phyloP scores from a whole-genome alignment of 2,329 filamentous ascomycete species.

The Chalaropsis ovoidea region DNA sequence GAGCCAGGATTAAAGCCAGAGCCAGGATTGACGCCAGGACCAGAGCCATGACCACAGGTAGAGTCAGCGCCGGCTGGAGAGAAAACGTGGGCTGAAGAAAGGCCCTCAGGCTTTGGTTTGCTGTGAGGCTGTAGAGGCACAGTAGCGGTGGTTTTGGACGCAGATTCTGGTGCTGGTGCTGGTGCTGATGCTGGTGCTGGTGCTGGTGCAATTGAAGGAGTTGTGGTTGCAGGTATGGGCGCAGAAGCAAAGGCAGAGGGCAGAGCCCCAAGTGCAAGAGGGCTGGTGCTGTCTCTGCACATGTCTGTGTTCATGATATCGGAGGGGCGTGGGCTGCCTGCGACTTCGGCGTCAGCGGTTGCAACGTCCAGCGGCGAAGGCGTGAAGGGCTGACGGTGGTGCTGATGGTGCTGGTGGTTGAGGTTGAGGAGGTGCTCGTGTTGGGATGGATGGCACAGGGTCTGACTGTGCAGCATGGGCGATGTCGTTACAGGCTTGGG shows the following conservation, averaged over 20 bases:
- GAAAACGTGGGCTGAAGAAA: constrained; percentile 22
- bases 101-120: constrained; percentile 9
- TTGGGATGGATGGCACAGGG: background rate
- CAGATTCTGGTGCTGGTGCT: constrained; percentile 1
- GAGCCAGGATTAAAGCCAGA: constrained; percentile 7
- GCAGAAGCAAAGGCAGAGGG: background rate
- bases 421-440: background rate
- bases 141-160: background rate
- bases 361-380: constrained; percentile 6
- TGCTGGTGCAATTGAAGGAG: background rate
- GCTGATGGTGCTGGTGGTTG: background rate
- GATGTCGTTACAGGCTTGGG: background rate
- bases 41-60: constrained; percentile 15
- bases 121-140: background rate
- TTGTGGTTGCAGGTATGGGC: constrained; percentile 6
- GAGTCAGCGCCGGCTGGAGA: constrained; percentile 11
- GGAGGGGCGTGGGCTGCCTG: background rate
- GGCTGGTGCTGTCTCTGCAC: background rate
- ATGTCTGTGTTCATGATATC: constrained; percentile 4
- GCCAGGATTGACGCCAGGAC: constrained; percentile 13
- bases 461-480: background rate
- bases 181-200: constrained; percentile 3
- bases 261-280: background rate
- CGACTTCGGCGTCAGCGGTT: constrained; percentile 5
- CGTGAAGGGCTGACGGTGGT: background rate